phyloP scores from a whole-genome alignment of 2,329 filamentous ascomycete genomes.

The Colletotrichum orchidophilum region DNA sequence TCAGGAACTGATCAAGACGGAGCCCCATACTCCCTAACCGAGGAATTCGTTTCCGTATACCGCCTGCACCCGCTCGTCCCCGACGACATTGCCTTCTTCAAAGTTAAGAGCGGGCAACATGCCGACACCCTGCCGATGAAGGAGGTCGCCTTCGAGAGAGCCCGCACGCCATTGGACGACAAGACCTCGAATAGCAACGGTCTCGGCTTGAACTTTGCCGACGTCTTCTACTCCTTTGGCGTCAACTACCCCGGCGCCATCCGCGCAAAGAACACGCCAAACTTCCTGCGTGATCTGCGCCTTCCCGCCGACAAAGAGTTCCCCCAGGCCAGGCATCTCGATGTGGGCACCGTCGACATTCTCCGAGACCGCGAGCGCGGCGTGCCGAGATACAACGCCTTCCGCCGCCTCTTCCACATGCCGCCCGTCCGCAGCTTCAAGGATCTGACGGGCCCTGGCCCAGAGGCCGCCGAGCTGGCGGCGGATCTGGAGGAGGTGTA shows the following conservation, averaged over 20 bases:
- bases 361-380: constrained; percentile 57
- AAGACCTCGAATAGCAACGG: neutral
- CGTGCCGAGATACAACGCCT: constrained; percentile 55
- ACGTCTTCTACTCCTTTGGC: constrained; percentile 55
- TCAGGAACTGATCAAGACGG: constrained; percentile 45
- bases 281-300: constrained; percentile 50
- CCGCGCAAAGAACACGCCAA: constrained; percentile 42
- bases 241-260: constrained; percentile 58
- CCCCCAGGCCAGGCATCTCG: constrained; percentile 51
- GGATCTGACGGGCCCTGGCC: neutral
- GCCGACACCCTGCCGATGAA: constrained; percentile 41
- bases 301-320: constrained; percentile 33
- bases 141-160: constrained; percentile 45
- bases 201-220: constrained; percentile 43
- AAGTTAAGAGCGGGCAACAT: constrained; percentile 36
- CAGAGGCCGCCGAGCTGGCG: neutral
- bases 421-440: neutral
- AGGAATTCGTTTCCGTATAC: constrained; percentile 49
- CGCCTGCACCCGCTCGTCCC: constrained; percentile 53
- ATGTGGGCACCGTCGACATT: constrained; percentile 57
- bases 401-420: constrained; percentile 50
- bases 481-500: constrained; percentile 49
- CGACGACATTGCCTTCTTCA: constrained; percentile 41
- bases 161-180: constrained; percentile 43
- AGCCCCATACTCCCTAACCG: constrained; percentile 51